A percentile compares a stretch with the other conserved stretches of the same genome.
phyloP scores from a whole-genome alignment of 2,329 filamentous ascomycete genomes.

The Ceratocystis cubensis region DNA sequence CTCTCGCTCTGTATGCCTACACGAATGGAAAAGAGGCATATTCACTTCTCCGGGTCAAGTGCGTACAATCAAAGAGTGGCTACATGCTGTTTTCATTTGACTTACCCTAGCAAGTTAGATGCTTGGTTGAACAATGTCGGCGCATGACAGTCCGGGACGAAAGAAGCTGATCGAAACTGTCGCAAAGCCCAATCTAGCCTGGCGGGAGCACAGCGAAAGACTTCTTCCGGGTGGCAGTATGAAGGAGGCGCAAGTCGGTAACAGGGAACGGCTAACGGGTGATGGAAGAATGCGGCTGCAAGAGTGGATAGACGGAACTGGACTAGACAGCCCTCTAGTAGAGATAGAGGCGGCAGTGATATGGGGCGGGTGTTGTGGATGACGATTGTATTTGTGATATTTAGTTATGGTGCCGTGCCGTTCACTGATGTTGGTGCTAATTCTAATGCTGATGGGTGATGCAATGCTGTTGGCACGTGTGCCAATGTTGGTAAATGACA shows the following conservation, averaged over 20 bases:
- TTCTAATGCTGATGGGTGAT: slow-evolving; percentile 2
- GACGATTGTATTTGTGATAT: background rate
- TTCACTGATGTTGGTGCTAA: background rate
- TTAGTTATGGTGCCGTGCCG: background rate
- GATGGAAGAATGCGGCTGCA: background rate
- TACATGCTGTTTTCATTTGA: background rate
- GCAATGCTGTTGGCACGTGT: background rate
- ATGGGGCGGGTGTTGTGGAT: background rate
- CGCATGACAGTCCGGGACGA: background rate
- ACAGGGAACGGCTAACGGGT: background rate
- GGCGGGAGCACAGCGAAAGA: background rate
- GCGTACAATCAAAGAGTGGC: no score
- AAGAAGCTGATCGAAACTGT: background rate
- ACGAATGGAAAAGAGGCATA: no score
- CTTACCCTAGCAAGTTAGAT: slow-evolving; percentile 1
- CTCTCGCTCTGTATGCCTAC: no score
- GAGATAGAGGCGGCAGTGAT: background rate
- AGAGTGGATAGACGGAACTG: background rate
- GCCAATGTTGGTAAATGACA: background rate
- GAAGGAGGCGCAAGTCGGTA: background rate
- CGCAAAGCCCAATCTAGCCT: background rate
- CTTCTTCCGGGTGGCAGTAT: background rate
- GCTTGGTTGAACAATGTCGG: background rate
- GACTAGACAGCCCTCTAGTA: background rate
- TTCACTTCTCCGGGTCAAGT: no score